Base-by-base conservation (phyloP, 805 yeast species). In the Candida methanosorbosa region DNA sequence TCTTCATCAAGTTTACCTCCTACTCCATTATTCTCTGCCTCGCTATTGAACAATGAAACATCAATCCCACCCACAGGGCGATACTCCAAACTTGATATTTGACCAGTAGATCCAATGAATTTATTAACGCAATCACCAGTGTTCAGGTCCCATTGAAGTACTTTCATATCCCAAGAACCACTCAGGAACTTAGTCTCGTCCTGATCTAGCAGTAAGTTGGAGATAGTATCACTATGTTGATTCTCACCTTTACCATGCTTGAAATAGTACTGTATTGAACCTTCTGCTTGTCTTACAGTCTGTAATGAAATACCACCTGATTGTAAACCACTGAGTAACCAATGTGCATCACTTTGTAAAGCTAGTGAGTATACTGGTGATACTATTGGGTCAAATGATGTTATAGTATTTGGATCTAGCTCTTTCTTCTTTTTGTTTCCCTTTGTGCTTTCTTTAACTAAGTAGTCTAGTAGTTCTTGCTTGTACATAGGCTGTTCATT, bases 281-380 rank as follows among this genome's bases (percentile, higher is more conserved):
- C 97, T 56, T 90, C 96, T 49, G 70, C 74, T 46, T 84, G 79
- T 35, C 95, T 65, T 45, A 85, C 73, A 1, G 94, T 77, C 54
- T 87, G 95, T 38, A 92, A 53, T 1, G 86, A 68, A 22, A 92
- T 84, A 1, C 96, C 97, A 19, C 98, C 98, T 22, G 76, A 70
- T 27, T 72, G 65, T 17, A 87, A 66, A 0, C 98, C 98, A 24
- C 90, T 70, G 14, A 88, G 54, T 30, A 92, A 63, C 92, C 96
- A 92, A 28, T 77, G 63, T 4, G 92, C 84, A 46, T 83, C 84
- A 17, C 75, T 66, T 46, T 92, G 94, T 1, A 75, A 94, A 12
- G 83, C 95, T 43, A 92, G 53, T 0, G 97, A 74, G 53, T 85
- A 83, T 0, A 88, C 97, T 0, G 97, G 96, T 15, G 90, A 83